Conservation (phyloP, 169 alveolate species). For the Plasmodium chabaudi region DNA sequence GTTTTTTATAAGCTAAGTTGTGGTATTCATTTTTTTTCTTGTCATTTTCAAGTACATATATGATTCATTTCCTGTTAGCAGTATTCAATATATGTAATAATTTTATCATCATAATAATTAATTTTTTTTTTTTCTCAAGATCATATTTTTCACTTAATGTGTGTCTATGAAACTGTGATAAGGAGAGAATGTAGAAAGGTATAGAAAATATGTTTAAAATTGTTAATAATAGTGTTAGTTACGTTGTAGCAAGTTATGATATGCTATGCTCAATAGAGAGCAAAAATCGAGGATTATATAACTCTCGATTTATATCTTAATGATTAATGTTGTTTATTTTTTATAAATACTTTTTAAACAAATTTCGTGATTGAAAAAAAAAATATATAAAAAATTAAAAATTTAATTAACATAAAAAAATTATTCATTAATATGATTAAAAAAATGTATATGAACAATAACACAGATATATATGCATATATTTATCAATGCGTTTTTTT, state of each 20-base stretch:
- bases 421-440: neutral
- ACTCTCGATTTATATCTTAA: no score
- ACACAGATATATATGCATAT: neutral
- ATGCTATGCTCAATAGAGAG: no score
- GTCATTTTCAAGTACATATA: neutral
- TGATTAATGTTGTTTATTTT: no score
- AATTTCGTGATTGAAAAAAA: conserved; percentile 1
- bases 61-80: neutral
- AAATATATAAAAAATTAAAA: neutral
- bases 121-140: conserved; percentile 18
- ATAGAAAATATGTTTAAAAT: neutral
- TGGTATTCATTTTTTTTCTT: conserved; percentile 13
- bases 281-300: no score
- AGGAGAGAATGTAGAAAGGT: conserved; percentile 74
- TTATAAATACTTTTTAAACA: no score
- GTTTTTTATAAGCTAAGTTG: conserved; percentile 55
- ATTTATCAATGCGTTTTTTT: neutral
- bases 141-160: conserved; percentile 72
- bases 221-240: no score
- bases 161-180: conserved; percentile 68
- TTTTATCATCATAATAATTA: conserved; percentile 2
- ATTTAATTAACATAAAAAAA: neutral
- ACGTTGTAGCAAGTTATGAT: no score
- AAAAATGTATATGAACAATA: conserved; percentile 7
- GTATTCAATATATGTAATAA: neutral